Evolutionary conservation across 2,329 filamentous ascomycete genomes (phyloP).

Genomic region (Emericellopsis cladophorae): DNA sequence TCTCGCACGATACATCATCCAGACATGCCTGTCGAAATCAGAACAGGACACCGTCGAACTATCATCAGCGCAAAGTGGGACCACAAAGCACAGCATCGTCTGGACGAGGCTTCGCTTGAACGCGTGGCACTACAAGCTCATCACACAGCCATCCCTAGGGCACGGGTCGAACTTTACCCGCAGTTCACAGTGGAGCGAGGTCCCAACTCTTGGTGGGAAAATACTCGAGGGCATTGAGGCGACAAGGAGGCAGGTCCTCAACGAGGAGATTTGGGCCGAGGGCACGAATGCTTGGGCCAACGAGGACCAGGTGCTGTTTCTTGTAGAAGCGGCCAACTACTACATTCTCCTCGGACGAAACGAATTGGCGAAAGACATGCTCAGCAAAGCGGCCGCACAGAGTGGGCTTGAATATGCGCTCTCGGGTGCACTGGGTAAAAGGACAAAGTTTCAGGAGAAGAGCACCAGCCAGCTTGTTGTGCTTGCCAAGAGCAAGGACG

Average conservation of each 20-base stretch:
- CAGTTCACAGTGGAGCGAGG: conserved; percentile 45
- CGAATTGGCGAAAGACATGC: conserved; percentile 55
- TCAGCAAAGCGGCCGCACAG: conserved; percentile 52
- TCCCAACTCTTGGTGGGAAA: conserved; percentile 38
- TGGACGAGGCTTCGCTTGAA: conserved; percentile 62
- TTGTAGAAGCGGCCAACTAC: conserved; percentile 72
- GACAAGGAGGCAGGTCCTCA: conserved; percentile 25
- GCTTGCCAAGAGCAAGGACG: conserved; percentile 60
- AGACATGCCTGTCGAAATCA: conserved; percentile 9
- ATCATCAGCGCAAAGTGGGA: conserved; percentile 10
- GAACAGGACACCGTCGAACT: conserved; percentile 11
- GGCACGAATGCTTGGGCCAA: conserved; percentile 21
- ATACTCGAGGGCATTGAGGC: conserved; percentile 30
- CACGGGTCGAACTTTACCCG: conserved; percentile 42
- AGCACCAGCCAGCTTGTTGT: conserved; percentile 84
- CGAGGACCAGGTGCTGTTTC: conserved; percentile 52
- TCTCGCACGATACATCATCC: conserved; percentile 47
- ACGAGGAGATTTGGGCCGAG: conserved; percentile 22
- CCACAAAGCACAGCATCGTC: conserved; percentile 31
- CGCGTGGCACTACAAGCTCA: conserved; percentile 53
- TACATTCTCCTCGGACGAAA: conserved; percentile 78
- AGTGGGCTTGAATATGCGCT: conserved; percentile 71
- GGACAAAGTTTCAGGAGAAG: conserved; percentile 68
- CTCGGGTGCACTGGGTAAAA: conserved; percentile 76
- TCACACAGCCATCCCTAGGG: conserved; percentile 42